Evolutionary conservation across 345 rosid genomes (phyloP), one percentile per base, ranked within the genome.

Genomic region (Turnera subulata): DNA sequence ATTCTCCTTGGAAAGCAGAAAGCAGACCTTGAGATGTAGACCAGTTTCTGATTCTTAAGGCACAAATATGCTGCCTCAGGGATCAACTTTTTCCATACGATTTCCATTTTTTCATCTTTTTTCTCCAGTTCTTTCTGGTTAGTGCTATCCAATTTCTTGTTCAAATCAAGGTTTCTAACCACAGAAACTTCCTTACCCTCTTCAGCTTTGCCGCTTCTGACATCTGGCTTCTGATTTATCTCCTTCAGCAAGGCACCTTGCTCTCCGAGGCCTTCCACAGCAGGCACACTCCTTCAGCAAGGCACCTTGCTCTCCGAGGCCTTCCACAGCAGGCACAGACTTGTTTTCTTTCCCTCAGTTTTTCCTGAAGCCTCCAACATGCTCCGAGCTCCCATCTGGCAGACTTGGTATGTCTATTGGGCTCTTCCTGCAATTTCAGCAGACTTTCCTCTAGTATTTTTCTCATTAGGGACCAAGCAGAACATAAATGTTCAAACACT

Each of bases 261-360:
- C 84, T 93, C 89, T 60, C 97, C 97, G 47, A 93, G 96, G 73
- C 99, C 99, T 84, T 85, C 85, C 40, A 93, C 91, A 53, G 88
- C 80, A 51, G 92, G 82, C 69, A n/a, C n/a, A n/a, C 64, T 89
- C 97, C 84, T 82, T 89, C 6, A 93, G 78, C 69, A 89, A 74
- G 53, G 82, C 94, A 55, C 97, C 94, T 76, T 83, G 99, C 84
- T 93, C 89, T 60, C 97, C 97, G 47, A 93, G 96, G 73, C 99
- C 99, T 84, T 85, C 85, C 40, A 93, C 91, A 53, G 88, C 80
- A 51, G 92, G 82, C 69, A n/a, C n/a, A n/a, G n/a, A 29, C 8
- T 29, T 56, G 73, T 67, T 69, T 75, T 83, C 77, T 83, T 83
- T 13, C 83, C 59, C 47, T 93, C 94, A 37, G 61, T 77, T 80